Base-by-base conservation (phyloP, 1,284 basidiomycete genomes). In the Ustanciosporium gigantosporum region DNA sequence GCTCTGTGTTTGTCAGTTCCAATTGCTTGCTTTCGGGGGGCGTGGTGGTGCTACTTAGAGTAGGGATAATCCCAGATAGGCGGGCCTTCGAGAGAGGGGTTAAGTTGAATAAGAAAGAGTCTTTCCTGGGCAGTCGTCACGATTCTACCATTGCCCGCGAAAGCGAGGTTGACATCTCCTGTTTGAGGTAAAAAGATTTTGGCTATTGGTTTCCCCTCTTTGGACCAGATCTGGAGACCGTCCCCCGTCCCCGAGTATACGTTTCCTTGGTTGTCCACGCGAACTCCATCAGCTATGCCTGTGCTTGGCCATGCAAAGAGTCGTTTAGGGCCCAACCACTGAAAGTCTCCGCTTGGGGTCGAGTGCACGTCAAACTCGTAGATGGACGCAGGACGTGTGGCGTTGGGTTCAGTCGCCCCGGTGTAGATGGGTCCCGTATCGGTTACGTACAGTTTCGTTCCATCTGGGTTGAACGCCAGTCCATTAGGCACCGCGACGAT, bases 281-380 rank as follows among this genome's bases (percentile, higher is more conserved):
- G 83, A 25, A 85, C 70, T n/a, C 83, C 84, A 58, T 84, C 84
- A 0, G 87, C 84, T 19, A 87, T 70, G 3, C 87, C 87, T 13
- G 84, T 81, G 65, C 87, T 85, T 22, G 81, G 73, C 4, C 85
- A 88, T 3, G 88, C 87, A 70, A 91, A 88, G 7, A 87, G 81
- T 15, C 86, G 82, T 23, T 86, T 83, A 68, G 88, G 87, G 34
- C 65, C 78, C 72, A 87, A 17, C 15, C 41, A 21, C 31, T 42
- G 86, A 1, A 79, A 77, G 59, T 86, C 83, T 11, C 47, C 36
- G 9, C 8, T 19, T 11, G 8, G 14, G 16, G 13, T 16, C 19
- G n/a, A 20, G 24, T 22, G 20, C 24, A 91, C 86, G 62, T 89
- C 86, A 68, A 83, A 90, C 5, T 81, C 83, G 70, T 90, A 90